phyloP scores from a whole-genome alignment of 1,284 basidiomycete species.

The Pseudozyma hubeiensis region DNA sequence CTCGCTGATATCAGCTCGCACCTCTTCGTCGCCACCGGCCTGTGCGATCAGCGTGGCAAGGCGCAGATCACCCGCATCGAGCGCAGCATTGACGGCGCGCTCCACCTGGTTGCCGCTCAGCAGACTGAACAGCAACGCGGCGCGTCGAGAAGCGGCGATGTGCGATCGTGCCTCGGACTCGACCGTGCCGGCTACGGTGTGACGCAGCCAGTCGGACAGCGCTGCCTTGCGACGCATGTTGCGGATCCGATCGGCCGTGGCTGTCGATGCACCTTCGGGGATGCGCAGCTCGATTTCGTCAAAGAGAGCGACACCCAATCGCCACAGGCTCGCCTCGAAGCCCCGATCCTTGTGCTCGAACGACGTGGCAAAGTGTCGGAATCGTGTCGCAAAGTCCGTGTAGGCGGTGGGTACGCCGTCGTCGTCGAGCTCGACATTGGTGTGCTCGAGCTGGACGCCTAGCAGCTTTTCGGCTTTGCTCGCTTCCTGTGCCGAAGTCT shows the following conservation, averaged over 20 bases:
- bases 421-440: slow-evolving; percentile 74
- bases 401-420: slow-evolving; percentile 72
- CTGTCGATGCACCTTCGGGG: slow-evolving; percentile 73
- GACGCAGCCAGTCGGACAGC: slow-evolving; percentile 86
- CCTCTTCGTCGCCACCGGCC: slow-evolving; percentile 82
- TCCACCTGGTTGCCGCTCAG: slow-evolving; percentile 89
- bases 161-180: slow-evolving; percentile 72
- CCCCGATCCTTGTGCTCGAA: slow-evolving; percentile 81
- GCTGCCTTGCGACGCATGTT: slow-evolving; percentile 82
- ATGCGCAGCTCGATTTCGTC: slow-evolving; percentile 80
- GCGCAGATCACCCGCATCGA: slow-evolving; percentile 82
- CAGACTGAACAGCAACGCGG: slow-evolving; percentile 75
- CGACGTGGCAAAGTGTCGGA: slow-evolving; percentile 80
- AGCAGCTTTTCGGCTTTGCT: slow-evolving; percentile 75
- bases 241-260: slow-evolving; percentile 75
- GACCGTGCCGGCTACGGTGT: slow-evolving; percentile 78
- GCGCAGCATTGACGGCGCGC: slow-evolving; percentile 81
- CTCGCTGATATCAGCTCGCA: slow-evolving; percentile 79
- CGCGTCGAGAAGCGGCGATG: slow-evolving; percentile 56
- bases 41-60: slow-evolving; percentile 93
- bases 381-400: slow-evolving; percentile 75
- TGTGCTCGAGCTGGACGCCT: slow-evolving; percentile 81
- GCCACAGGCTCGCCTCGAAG: slow-evolving; percentile 77
- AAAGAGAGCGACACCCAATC: slow-evolving; percentile 89
- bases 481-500: slow-evolving; percentile 35